Base-by-base conservation (phyloP, 768 basidiomycete genomes). In the Favolaschia claudopus region DNA sequence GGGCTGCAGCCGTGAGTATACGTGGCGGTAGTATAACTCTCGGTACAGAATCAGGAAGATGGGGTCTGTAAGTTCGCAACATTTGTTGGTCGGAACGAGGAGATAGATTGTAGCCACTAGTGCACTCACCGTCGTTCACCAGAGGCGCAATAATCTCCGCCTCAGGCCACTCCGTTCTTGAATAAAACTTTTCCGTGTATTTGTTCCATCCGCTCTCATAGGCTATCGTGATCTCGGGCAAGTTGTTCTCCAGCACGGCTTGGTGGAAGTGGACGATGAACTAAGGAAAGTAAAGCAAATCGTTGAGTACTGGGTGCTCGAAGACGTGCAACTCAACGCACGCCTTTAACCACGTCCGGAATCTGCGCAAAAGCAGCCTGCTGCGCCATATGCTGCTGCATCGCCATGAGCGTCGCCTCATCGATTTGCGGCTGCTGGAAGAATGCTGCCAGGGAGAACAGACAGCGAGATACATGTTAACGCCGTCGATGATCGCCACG, bases 191-290 rank as follows among this genome's bases (percentile, higher is more conserved):
- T 79, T 97, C 93, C 0, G 96, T 97, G 71, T 96, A 88, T 62
- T 92, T 89, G 76, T 95, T 96, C 96, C 96, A 99, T 6, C 95
- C 95, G 47, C 90, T 93, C 78, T 98, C 96, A 70, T 99, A 99
- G 48, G 95, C 93, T 20, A 89, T 82, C 5, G 92, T 93, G 65
- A 99, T 96, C 68, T 95, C 92, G 5, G 87, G 79, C 3, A 97
- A 84, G 75, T 98, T 96, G 72, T 96, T 95, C 39, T 94, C 88
- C 47, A 91, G 79, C 32, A 98, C 92, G 20, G 95, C 91, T 82
- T 96, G 87, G 70, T 96, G 92, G 74, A 99, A 97, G 67, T 93
- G 92, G 7, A 96, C 87, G 69, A 99, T 91, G 79, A 98, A 99
- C 92, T 96, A 60, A n/a, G 19, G 10, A 31, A 47, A 38, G 10